These are phyloP conservation scores for Penicillium fimorum DNA, from an alignment of 495 filamentous ascomycete species.

Conservation along the genomic window DNA sequence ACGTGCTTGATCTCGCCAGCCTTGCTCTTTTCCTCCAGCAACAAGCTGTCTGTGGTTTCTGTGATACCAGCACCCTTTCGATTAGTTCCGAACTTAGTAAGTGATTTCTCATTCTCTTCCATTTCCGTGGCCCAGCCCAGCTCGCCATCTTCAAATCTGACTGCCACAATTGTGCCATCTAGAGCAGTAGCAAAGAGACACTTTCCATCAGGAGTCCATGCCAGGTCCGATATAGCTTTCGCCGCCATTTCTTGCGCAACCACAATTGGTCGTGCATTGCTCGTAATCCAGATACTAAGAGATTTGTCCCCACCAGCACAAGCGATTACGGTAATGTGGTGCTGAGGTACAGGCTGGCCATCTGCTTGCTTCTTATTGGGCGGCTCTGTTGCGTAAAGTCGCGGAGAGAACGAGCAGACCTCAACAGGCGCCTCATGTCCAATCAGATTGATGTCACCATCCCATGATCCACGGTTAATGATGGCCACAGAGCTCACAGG, in stretches of 20 bases:
- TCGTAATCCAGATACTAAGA: conserved; percentile 95
- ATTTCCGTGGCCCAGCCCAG: conserved; percentile 69
- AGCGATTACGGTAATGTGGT: conserved; percentile 88
- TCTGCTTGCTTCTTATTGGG: conserved; percentile 43
- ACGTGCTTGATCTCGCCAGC: conserved; percentile 83
- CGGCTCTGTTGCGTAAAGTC: conserved; percentile 78
- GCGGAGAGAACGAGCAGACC: conserved; percentile 93
- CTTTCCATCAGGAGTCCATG: conserved; percentile 91
- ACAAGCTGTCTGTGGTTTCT: conserved; percentile 82
- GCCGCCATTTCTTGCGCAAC: conserved; percentile 82
- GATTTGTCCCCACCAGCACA: conserved; percentile 97
- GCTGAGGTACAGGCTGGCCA: conserved; percentile 33
- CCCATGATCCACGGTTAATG: conserved; percentile 88
- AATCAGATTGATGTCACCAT: conserved; percentile 94
- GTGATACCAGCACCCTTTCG: conserved; percentile 82
- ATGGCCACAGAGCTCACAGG: conserved; percentile 97
- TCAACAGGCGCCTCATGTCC: conserved; percentile 96
- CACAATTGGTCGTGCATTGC: conserved; percentile 82
- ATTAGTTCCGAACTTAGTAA: conserved; percentile 89
- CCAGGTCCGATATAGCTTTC: conserved; percentile 90
- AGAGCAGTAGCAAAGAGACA: conserved; percentile 81
- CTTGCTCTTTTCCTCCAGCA: conserved; percentile 88
- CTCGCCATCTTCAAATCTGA: conserved; percentile 70
- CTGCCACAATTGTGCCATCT: conserved; percentile 79
- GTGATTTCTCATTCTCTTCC: conserved; percentile 86